These are phyloP conservation scores for Collariella sp. DNA, from an alignment of 495 filamentous ascomycete genomes.

Conservation along the genomic window DNA sequence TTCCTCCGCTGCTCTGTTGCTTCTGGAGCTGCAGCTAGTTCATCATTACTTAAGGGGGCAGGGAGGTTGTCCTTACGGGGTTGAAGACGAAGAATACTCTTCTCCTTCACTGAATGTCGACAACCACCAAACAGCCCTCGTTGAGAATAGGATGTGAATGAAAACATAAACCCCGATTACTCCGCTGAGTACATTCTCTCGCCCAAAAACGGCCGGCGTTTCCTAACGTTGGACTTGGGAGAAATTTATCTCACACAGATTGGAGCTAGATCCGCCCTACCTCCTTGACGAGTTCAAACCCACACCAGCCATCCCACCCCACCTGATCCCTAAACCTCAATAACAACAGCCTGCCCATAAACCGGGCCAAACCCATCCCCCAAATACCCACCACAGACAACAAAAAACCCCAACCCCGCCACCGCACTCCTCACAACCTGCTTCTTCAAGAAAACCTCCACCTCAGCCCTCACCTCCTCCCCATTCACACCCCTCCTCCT, in stretches of 20 bases:
- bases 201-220: not conserved
- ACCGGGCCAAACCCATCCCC: constrained; percentile 54
- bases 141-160: not conserved
- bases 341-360: constrained; percentile 4
- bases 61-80: no score
- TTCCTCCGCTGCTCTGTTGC: no score
- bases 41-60: no score
- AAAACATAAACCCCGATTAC: constrained; percentile 2
- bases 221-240: not conserved
- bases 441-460: constrained; percentile 55
- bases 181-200: constrained; percentile 14
- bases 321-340: not conserved
- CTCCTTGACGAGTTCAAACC: not conserved
- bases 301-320: not conserved
- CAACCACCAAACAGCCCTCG: not conserved
- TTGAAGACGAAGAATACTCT: no score
- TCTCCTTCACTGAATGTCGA: no score
- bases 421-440: constrained; percentile 54
- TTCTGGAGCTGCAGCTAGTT: no score
- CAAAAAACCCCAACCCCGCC: constrained; percentile 56
- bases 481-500: constrained; percentile 59
- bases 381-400: constrained; percentile 80
- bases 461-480: constrained; percentile 64
- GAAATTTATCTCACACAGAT: not conserved
- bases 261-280: not conserved